Evolutionary conservation across 2,329 filamentous ascomycete species (phyloP).

Genomic region (Periconia digitata): DNA sequence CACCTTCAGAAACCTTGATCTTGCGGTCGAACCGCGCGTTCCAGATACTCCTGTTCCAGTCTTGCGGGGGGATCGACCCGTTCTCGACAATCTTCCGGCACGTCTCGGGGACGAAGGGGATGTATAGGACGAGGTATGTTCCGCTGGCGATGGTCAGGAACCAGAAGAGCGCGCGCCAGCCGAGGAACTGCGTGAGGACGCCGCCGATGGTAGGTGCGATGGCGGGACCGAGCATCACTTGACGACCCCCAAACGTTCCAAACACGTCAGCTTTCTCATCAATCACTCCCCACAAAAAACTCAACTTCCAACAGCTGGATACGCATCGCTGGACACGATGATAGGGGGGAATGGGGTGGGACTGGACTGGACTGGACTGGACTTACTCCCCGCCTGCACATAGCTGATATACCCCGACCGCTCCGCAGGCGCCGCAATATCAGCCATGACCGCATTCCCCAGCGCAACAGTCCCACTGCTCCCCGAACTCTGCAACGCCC

Average conservation of each 20-base stretch:
- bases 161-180: conserved; percentile 30
- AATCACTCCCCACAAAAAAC: too few species aligned
- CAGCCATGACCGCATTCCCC: conserved; percentile 68
- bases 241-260: too few species aligned
- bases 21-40: neutral
- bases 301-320: too few species aligned
- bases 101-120: conserved; percentile 41
- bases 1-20: neutral
- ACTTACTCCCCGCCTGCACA: conserved; percentile 1
- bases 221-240: conserved; percentile 1
- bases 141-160: conserved; percentile 35
- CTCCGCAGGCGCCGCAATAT: conserved; percentile 67
- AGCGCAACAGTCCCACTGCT: conserved; percentile 61
- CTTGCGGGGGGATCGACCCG: conserved; percentile 1
- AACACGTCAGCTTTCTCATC: too few species aligned
- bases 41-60: conserved; percentile 1
- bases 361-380: too few species aligned
- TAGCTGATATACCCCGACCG: conserved; percentile 35
- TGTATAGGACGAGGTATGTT: conserved; percentile 19
- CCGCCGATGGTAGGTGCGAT: conserved; percentile 22
- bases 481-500: conserved; percentile 64
- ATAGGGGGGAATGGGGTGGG: too few species aligned
- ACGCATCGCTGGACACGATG: too few species aligned
- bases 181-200: conserved; percentile 21
- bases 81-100: conserved; percentile 6